Percentiles rank a stretch among this genome's conserved stretches.
phyloP scores from a whole-genome alignment of 208 protist genomes.

The Polymyxa betae region DNA sequence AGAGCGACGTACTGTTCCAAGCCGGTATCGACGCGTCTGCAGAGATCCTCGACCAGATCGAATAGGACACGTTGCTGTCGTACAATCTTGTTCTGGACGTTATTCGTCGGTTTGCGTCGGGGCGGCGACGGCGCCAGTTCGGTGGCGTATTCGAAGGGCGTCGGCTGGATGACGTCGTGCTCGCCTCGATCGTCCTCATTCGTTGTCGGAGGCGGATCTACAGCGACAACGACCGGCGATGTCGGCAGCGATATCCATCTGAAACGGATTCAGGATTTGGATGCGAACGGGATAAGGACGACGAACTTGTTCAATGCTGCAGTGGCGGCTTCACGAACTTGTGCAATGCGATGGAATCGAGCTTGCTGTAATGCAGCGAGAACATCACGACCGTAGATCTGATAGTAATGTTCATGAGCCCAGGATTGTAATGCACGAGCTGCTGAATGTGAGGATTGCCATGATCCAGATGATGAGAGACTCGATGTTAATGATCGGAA shows the following conservation, averaged over 20 bases:
- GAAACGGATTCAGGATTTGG: background rate
- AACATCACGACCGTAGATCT: background rate
- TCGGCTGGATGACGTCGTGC: too few species aligned
- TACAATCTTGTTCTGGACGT: background rate
- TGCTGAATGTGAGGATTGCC: too few species aligned
- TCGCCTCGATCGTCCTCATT: background rate
- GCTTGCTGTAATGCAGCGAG: background rate
- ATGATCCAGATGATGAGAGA: background rate
- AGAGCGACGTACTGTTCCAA: background rate
- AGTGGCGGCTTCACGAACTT: background rate
- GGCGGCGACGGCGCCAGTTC: background rate
- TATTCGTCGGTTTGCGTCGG: background rate
- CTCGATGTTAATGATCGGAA: background rate
- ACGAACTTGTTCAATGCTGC: background rate
- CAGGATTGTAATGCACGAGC: background rate
- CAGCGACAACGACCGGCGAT: background rate
- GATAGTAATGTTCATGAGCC: background rate
- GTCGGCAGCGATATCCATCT: background rate
- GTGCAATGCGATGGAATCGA: background rate
- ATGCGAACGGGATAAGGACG: background rate
- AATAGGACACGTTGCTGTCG: background rate
- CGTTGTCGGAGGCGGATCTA: background rate
- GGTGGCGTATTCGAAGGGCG: background rate
- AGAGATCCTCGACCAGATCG: background rate
- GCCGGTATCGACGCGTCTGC: background rate